These are phyloP conservation scores for Mycena sanguinolenta DNA, from an alignment of 768 basidiomycete species.

Conservation along the genomic window DNA sequence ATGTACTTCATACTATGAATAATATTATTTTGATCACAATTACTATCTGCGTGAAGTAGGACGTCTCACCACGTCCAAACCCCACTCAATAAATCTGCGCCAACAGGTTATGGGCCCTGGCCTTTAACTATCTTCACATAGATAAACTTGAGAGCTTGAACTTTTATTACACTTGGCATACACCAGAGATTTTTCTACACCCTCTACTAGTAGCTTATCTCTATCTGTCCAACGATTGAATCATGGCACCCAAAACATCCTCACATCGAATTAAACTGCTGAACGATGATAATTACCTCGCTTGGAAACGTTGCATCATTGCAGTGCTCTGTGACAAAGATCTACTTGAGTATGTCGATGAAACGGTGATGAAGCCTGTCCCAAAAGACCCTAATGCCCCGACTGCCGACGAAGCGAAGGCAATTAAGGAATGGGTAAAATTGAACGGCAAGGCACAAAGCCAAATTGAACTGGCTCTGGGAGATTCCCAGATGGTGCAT, in stretches of 20 bases:
- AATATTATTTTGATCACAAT: too few species aligned
- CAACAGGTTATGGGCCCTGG: background rate
- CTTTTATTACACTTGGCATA: constrained; percentile 11
- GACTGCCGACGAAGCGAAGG: constrained; percentile 10
- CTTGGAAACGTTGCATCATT: constrained; percentile 4
- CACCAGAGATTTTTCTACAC: constrained; percentile 7
- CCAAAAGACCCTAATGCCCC: background rate
- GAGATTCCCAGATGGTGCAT: constrained; percentile 11
- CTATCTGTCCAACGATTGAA: constrained; percentile 9
- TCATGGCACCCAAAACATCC: constrained; percentile 14
- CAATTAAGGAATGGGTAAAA: constrained; percentile 3
- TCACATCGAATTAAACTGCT: constrained; percentile 13
- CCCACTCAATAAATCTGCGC: too few species aligned
- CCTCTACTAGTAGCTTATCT: constrained; percentile 14
- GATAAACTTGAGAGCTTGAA: constrained; percentile 13
- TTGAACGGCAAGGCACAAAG: constrained; percentile 5
- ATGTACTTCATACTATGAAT: too few species aligned
- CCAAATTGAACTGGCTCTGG: constrained; percentile 7
- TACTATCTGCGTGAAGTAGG: too few species aligned
- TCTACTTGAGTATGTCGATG: constrained; percentile 11
- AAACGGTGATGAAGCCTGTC: background rate
- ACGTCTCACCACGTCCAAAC: too few species aligned
- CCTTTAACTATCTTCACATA: constrained; percentile 2
- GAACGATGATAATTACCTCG: constrained; percentile 5
- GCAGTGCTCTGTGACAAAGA: constrained; percentile 13